Evolutionary conservation across 495 filamentous ascomycete genomes (phyloP).

Genomic region (Daldinia grandis): DNA sequence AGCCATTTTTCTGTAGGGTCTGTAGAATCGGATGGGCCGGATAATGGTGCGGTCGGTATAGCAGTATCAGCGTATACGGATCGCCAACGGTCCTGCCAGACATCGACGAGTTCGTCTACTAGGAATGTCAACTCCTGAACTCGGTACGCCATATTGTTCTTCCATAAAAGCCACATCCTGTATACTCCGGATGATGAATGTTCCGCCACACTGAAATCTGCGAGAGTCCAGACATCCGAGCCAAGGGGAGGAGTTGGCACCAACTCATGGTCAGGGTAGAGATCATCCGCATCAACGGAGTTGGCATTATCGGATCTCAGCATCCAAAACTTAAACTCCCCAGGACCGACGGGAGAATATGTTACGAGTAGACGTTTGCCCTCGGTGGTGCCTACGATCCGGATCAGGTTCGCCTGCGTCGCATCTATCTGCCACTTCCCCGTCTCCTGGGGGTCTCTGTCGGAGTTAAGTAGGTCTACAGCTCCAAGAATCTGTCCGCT

Average conservation of each 20-base stretch:
- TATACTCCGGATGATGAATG: slow-evolving; percentile 57
- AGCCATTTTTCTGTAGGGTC: slow-evolving; percentile 74
- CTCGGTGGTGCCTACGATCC: slow-evolving; percentile 70
- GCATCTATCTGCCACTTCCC: slow-evolving; percentile 80
- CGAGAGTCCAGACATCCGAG: slow-evolving; percentile 84
- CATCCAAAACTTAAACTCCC: slow-evolving; percentile 96
- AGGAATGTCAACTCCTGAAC: slow-evolving; percentile 64
- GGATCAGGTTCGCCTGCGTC: slow-evolving; percentile 71
- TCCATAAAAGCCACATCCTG: slow-evolving; percentile 85
- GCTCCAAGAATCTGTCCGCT: slow-evolving; percentile 70
- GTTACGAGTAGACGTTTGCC: slow-evolving; percentile 79
- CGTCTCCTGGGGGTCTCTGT: slow-evolving; percentile 62
- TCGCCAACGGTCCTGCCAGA: slow-evolving; percentile 78
- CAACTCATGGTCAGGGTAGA: slow-evolving; percentile 68
- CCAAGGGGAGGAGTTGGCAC: slow-evolving; percentile 73
- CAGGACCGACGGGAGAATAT: slow-evolving; percentile 84
- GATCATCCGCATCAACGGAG: slow-evolving; percentile 71
- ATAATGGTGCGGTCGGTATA: slow-evolving; percentile 61
- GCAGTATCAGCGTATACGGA: slow-evolving; percentile 71
- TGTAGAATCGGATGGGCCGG: slow-evolving; percentile 67
- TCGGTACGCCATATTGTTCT: slow-evolving; percentile 79
- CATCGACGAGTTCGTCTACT: slow-evolving; percentile 49
- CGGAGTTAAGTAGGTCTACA: slow-evolving; percentile 45
- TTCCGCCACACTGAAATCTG: slow-evolving; percentile 74
- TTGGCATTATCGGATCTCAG: slow-evolving; percentile 70